phyloP scores from a whole-genome alignment of 108 stramenopile species.

The Cyclotella sp. region DNA sequence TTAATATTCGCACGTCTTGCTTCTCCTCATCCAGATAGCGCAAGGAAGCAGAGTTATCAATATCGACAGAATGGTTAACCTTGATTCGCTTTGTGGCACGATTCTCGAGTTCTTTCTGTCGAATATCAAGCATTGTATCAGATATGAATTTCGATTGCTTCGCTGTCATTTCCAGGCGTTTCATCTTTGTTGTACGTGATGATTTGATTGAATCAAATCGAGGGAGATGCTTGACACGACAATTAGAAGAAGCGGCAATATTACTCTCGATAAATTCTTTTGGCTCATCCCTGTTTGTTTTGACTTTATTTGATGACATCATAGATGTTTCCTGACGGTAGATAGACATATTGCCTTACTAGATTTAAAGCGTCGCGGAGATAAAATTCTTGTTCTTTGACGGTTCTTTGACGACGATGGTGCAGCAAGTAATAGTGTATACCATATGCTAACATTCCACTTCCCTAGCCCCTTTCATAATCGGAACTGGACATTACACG shows the following conservation, averaged over 20 bases:
- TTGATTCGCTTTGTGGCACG: conserved; percentile 21
- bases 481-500: too few relatives aligned
- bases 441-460: too few relatives aligned
- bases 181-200: neutral
- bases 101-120: conserved; percentile 5
- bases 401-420: too few relatives aligned
- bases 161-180: conserved; percentile 21
- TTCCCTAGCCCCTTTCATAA: too few relatives aligned
- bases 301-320: neutral
- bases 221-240: neutral
- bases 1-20: neutral
- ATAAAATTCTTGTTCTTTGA: too few relatives aligned
- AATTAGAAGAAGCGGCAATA: neutral
- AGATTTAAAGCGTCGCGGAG: too few relatives aligned
- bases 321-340: conserved; percentile 13
- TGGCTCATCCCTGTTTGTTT: neutral
- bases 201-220: neutral
- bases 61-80: neutral
- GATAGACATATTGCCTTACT: neutral
- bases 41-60: neutral
- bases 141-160: conserved; percentile 37
- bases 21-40: neutral
- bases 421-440: too few relatives aligned
- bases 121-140: conserved; percentile 31
- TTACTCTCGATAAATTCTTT: neutral